Evolutionary conservation across 257 asterid genomes (phyloP), one percentile per base, ranked within the genome.

Genomic region (Anisodus tanguticus): DNA sequence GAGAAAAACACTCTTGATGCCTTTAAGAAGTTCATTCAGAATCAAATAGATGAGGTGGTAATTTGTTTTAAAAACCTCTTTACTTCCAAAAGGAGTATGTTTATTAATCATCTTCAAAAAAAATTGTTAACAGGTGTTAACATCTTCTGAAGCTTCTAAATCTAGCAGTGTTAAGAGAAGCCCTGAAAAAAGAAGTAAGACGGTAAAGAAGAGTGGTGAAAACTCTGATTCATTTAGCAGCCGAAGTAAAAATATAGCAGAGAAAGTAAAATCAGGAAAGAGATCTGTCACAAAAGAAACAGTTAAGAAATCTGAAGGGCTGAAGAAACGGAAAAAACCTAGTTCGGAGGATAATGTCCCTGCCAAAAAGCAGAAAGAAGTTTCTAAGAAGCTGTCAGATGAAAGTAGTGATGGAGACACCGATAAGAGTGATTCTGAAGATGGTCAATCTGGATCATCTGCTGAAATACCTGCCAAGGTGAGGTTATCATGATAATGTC

Each of bases 1-100:
- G 92, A 86, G 57, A 90, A 90, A 89, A 81, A 85, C 85, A 66
- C 89, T 60, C 97, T 97, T 5, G 97, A 97, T 87, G 91, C 97
- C 81, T 95, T 90, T 88, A 95, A 93, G 87, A 89, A 90, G 84
- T 91, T 95, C 86, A 91, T 95, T 80, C 88, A 89, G 84, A 82
- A 63, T 81, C 89, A 91, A 87, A 83, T 94, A 85, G 98, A 93
- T 85, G 87, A 91, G 95, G 99, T 94, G 80, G 59, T 85, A 78
- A 80, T 72, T 62, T 54, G 76, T 6, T 86, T 84, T 13, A 15
- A 8, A 76, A 76, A 76, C 6, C 12, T 76, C 15, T 51, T 7
- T 51, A 76, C 81, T 76, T 51, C 63, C 47, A 76, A 26, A 43
- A 12, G 62, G 45, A 26, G 47, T 76, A 26, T 51, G 15, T 51